Base-by-base conservation (phyloP, 2,329 filamentous ascomycete species). In the Fusarium duplospermum region DNA sequence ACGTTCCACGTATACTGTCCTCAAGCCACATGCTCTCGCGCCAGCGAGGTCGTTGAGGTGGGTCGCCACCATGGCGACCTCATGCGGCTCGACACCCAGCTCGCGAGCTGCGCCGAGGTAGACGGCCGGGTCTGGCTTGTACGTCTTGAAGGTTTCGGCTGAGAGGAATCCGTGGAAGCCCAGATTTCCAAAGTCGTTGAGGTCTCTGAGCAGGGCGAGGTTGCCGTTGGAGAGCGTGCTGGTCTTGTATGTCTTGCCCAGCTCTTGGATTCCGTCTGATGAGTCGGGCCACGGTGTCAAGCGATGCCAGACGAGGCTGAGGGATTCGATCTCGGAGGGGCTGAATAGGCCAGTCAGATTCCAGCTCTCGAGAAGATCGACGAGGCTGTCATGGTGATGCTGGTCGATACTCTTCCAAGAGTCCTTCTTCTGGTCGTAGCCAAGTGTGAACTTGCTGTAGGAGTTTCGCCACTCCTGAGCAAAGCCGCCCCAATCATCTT, bases 171-270 rank as follows among this genome's bases (percentile, higher is more conserved):
- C 83, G 24, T 86, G 85, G 77, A 95, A 96, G 0, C 87, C 87
- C 60, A 95, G 86, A 6, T 82, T 81, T 2, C 89, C 91, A 75
- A 89, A 86, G 60, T 82, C 79, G 59, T 88, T 82, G 58, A 96
- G 86, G 78, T 96, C 93, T 3, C 83, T 79, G 50, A 96, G 85
- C n/a, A 96, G 84, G 2, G 86, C 83, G 3, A 86, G 79, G 79
- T 95, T 96, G 38, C 93, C 94, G 79, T 96, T 96, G 31, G 92
- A 94, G 29, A 96, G 84, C 0, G 92, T 94, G 45, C 89, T 87
- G 0, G 92, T 93, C 54, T 84, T 82, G 78, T 90, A 89, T 9
- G 82, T 83, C 56, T 71, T 62, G n/a, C 71, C 67, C 47, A 95
- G 82, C 54, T 84, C 80, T 2, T 81, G 79, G 24, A 96, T 81